Evolutionary conservation across 495 filamentous ascomycete genomes (phyloP), one percentile per base, ranked within the genome.

Genomic region (Margaritispora aquatica): DNA sequence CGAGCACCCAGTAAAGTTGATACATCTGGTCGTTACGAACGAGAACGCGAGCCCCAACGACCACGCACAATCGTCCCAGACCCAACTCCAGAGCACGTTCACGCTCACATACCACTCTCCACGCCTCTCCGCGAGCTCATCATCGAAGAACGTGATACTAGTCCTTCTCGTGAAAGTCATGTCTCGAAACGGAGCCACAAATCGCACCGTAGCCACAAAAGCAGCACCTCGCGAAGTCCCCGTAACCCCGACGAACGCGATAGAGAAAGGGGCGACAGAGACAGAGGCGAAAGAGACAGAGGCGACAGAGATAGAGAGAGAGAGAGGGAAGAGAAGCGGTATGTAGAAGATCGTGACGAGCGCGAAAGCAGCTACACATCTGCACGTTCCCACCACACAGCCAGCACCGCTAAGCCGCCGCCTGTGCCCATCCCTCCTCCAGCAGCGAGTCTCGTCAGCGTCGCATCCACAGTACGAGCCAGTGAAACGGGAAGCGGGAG

Each of bases 171-270:
- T 10, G 47, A 49, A 20, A 57, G 54, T 44, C 31, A 57, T 36
- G 44, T 50, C 23, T 48, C 41, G n/a, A 22, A 48, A 8, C 48
- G 57, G 20, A 57, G 53, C 31, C 29, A 52, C 19, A 24, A 41
- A 10, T 47, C 55, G 22, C 41, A 36, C 17, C 22, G 51, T 11
- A 29, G 36, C 7, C 22, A 50, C 11, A 41, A 54, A n/a, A 34
- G 44, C 11, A 38, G 27, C 8, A 55, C 29, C n/a, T 50, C 15
- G 10, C 52, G 57, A 20, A 63, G 49, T 66, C 61, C 26, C 57
- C 72, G 60, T 19, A 49, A 26, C 9, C 20, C 11, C 47, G 47
- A 26, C 23, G 47, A 24, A 2, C 23, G 47, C 19, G 47, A 24
- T 24, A 23, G 47, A n/a, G 47, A 50, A 4, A 50, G 47, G 17